Base-by-base conservation (phyloP, 768 basidiomycete species). In the Cyathus striatus region DNA sequence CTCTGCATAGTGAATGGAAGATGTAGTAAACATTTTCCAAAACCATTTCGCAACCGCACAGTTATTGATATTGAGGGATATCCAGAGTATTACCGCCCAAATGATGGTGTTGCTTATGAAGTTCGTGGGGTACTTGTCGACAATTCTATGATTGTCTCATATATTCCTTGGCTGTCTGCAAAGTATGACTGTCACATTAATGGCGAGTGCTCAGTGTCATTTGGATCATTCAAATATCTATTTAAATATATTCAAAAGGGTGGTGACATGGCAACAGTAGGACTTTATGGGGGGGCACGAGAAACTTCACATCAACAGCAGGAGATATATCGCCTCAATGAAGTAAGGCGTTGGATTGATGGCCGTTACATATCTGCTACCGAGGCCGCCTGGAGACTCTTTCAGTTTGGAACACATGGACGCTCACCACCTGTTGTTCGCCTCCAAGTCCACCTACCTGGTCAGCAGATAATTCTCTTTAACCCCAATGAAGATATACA, bases 191-290 rank as follows among this genome's bases (percentile, higher is more conserved):
- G 72, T 43, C 73, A 78, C 41, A 69, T 74, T 44, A 79, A 78
- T 50, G 46, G 69, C 1, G 73, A 78, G 47, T 60, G 63, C 42
- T 59, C 66, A 38, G 58, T 52, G 0, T 62, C 61, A 4, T 49
- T 73, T 33, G 52, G 52, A 20, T 46, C 69, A 2, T 36, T 69
- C 41, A 73, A 75, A 41, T 76, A 75, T 41, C 53, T 66, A 14
- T 54, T 61, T 50, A 73, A 72, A 49, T 73, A 73, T 47, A 58
- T 72, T 6, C 59, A 70, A 54, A 76, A 73, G 48, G 69, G 73
- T 13, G 45, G 47, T 68, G 45, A 49, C 34, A 20, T 27, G 0
- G 36, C 41, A 16, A 45, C 48, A 14, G 22, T 48, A 3, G 35
- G 43, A n/a, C 20, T 46, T n/a, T n/a, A n/a, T n/a, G n/a, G n/a